Base-by-base conservation (phyloP, 2,329 filamentous ascomycete species). In the Pseudogymnoascus sp. region DNA sequence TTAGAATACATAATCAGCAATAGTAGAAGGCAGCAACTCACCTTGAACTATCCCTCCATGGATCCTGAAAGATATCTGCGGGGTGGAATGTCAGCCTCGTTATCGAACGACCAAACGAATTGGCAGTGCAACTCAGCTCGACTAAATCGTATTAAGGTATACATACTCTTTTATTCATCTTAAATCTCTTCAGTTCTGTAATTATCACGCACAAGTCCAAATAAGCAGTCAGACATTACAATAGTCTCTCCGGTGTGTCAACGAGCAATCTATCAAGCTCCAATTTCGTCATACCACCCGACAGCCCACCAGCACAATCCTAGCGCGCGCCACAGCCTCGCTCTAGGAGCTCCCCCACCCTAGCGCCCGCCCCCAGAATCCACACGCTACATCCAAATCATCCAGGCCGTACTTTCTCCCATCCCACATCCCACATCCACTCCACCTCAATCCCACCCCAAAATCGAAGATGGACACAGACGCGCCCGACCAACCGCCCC, bases 401-500 rank as follows among this genome's bases (percentile, higher is more conserved):
- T 22, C 35, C n/a, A n/a, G n/a, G n/a, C 35, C 18, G 38, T 6
- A 20, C 38, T 22, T 12, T 22, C 6, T 8, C 38, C 3, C 38
- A 25, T 14, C 39, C n/a, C 12, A 9, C 18, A 14, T 12, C 16
- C 6, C 37, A 18, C n/a, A 9, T 18, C 1, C 1, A 3, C 6
- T 38, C 1, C 39, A 22, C 18, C 39, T 43, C 20, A 3, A 2
- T 9, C 16, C 16, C 37, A 5, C 14, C 12, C 8, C 3, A 8
- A 12, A 18, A 4, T 7, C 39, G 14, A 43, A n/a, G 9, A 25
- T 22, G 39, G 6, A 43, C 12, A 35, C 25, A 32, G 28, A 18
- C 32, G 1, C 22, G n/a, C 28, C 59, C 38, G 37, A 59, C 28
- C 20, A 66, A 12, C 20, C 66, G 12, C 61, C 67, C 20, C 63